phyloP scores from a whole-genome alignment of 805 yeast species.

The Starmerella floris region DNA sequence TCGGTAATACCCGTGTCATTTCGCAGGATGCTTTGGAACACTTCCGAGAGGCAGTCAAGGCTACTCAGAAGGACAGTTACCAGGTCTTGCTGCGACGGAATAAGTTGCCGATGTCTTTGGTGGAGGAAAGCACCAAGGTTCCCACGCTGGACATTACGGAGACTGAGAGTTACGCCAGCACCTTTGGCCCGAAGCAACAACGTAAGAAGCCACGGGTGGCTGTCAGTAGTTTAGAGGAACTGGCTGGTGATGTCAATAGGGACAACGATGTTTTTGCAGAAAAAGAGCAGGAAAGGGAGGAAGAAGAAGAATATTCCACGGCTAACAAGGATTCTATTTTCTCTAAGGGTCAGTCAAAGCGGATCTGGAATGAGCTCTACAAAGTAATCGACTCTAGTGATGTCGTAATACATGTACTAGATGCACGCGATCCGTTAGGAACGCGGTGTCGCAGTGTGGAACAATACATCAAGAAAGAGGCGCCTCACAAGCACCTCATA shows the following conservation, averaged over 20 bases:
- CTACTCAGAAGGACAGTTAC: conserved; percentile 64
- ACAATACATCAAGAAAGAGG: conserved; percentile 81
- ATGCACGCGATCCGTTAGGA: conserved; percentile 95
- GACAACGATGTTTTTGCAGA: conserved; percentile 56
- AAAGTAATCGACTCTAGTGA: conserved; percentile 96
- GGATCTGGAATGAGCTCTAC: conserved; percentile 96
- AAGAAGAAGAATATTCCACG: conserved; percentile 67
- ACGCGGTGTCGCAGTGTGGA: conserved; percentile 90
- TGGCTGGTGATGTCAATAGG: conserved; percentile 49
- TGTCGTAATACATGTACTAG: conserved; percentile 89
- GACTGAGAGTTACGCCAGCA: conserved; percentile 64
- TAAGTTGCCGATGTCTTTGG: conserved; percentile 86
- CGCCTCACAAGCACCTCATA: conserved; percentile 91
- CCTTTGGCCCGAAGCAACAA: conserved; percentile 93
- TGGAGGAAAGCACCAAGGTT: conserved; percentile 67
- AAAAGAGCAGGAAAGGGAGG: conserved; percentile 35
- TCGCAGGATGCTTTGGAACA: conserved; percentile 92
- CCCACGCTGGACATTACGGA: conserved; percentile 74
- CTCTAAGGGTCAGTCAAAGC: conserved; percentile 92
- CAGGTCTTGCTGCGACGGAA: conserved; percentile 79
- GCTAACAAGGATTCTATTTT: conserved; percentile 93
- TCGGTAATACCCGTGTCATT: conserved; percentile 92
- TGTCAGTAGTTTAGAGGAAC: conserved; percentile 64
- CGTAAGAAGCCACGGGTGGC: conserved; percentile 79
- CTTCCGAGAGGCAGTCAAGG: conserved; percentile 88